Evolutionary conservation across 176 grass and related monocot genomes (phyloP).

Genomic region (bread wheat (Triticum aestivum)): IWGSC_CS_RefSeq_v2.1 NC_057812.1:525864630-525865129

Average conservation of each 20-base stretch:
- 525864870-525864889: neutral
- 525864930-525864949: neutral
- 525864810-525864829: neutral
- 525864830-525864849: neutral
- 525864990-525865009: neutral
- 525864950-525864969: neutral
- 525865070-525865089: neutral
- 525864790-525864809: neutral
- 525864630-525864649: neutral
- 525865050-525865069: neutral
- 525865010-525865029: neutral
- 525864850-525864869: neutral
- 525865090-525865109: too few relatives aligned
- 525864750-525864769: neutral
- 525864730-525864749: neutral
- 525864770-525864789: slow-evolving; percentile 13
- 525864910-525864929: neutral
- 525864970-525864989: neutral
- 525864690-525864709: neutral
- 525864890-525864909: neutral
- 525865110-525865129: neutral
- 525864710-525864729: slow-evolving; percentile 19
- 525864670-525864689: neutral
- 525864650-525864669: neutral
- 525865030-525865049: neutral